Evolutionary conservation across 2,329 filamentous ascomycete species (phyloP).

Genomic region (Neopestalotiopsis sp.): DNA sequence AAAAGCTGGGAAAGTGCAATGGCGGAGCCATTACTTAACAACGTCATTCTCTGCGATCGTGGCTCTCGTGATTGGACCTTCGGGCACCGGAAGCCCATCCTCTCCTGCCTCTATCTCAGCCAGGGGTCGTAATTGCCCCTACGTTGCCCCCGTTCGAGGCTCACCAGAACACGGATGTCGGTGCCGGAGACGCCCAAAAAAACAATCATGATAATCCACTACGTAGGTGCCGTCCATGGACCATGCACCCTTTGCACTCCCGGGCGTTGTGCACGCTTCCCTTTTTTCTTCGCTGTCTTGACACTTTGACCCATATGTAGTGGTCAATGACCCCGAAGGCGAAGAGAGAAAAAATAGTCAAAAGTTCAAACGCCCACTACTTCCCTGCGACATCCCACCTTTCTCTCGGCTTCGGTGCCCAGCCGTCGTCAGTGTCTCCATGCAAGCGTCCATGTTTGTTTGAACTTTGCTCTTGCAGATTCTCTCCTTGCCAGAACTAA

Average conservation of each 20-base stretch:
- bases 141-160: neutral
- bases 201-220: neutral
- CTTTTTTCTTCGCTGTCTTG: neutral
- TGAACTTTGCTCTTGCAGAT: neutral
- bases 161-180: neutral
- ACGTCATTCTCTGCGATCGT: constrained; percentile 9
- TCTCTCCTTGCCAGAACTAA: neutral
- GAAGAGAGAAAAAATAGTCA: neutral
- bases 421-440: neutral
- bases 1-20: neutral
- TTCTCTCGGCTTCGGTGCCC: neutral
- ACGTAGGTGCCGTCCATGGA: neutral
- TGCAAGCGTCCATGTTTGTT: neutral
- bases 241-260: neutral
- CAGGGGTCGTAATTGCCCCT: neutral
- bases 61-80: constrained; percentile 5
- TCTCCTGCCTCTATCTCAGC: neutral
- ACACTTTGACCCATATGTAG: neutral
- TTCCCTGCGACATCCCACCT: neutral
- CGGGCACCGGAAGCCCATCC: neutral
- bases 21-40: neutral
- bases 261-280: neutral
- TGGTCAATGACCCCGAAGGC: neutral
- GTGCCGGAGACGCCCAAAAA: neutral
- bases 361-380: neutral